Base-by-base conservation (phyloP, 352 stramenopile species). In the Globisporangium ultimum region DNA sequence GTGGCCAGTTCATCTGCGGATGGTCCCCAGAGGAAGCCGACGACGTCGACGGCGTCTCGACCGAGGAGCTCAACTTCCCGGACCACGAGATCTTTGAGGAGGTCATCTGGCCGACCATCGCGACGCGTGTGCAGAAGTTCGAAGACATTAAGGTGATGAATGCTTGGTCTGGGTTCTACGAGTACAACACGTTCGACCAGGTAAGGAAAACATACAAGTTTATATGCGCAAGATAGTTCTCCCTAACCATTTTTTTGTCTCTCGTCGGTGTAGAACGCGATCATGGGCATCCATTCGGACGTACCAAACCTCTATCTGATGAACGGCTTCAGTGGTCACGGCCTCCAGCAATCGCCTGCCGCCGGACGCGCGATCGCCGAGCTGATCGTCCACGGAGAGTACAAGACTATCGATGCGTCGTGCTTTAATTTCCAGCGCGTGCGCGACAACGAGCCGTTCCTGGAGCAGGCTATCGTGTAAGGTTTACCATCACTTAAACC, bases 161-260 rank as follows among this genome's bases (percentile, higher is more conserved):
- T 43, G 66, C 76, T 8, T 95, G 85, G 85, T 76, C 85, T 28
- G 85, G 85, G 9, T 95, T 84, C 66, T 95, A 95, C 66, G 85
- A 95, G 58, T 95, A 88, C 77, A 93, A 95, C 70, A 92, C 81
- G 17, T 87, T 93, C 28, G 85, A 95, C 66, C 85, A 88, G 72
- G 77, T 87, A 60, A 12, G 60, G 21, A 55, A 13, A 32, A 28
- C 28, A 36, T 38, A 40, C 14, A 46, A 32, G 28, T 45, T 36
- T 36, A 10, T 36, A 36, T 36, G 28, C 4, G 28, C 20, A 34
- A 38, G 6, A 8, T n/a, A 13, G 14, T 20, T n/a, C 7, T 12
- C 8, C 24, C 18, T 18, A 36, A 7, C 13, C 51, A 15, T 18
- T 15, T 49, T n/a, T 17, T 21, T 60, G 14, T 52, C 15, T 58